These are phyloP conservation scores for Tetraselmis striata DNA, from an alignment of 139 green algal genomes.

Conservation along the genomic window DNA sequence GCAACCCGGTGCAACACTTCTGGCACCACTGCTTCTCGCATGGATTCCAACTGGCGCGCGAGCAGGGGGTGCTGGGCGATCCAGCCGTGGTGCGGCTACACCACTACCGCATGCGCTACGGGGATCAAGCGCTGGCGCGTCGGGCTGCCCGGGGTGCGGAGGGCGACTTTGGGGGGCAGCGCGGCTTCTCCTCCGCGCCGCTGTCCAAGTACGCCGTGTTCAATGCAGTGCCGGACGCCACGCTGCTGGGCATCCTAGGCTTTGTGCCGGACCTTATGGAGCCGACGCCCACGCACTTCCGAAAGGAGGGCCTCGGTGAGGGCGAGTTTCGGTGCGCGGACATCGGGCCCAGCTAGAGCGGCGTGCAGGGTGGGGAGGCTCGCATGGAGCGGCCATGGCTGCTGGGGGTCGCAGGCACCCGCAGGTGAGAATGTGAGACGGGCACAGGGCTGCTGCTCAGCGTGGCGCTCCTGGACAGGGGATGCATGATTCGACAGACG, in stretches of 20 bases:
- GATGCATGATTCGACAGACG: no score
- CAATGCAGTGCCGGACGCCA: background rate
- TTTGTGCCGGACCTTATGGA: background rate
- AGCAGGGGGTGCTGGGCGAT: background rate
- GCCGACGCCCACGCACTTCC: background rate
- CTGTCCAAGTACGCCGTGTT: background rate
- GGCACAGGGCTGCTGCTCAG: no score
- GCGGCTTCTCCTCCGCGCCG: background rate
- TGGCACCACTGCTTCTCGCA: background rate
- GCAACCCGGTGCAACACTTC: background rate
- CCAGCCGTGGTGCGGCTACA: background rate
- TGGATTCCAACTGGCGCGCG: background rate
- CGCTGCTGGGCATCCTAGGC: background rate
- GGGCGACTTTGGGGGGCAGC: background rate
- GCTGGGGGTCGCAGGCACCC: no score
- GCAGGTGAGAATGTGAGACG: no score
- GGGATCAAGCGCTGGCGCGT: background rate
- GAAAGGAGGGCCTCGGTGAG: background rate
- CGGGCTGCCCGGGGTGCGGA: no score
- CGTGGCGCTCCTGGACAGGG: no score
- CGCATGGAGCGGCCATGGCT: no score
- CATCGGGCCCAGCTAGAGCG: no score
- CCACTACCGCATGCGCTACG: background rate
- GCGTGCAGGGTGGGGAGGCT: no score
- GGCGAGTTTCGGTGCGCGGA: background rate